phyloP scores from a whole-genome alignment of 2,329 filamentous ascomycete genomes.

The Coleophoma cylindrospora region DNA sequence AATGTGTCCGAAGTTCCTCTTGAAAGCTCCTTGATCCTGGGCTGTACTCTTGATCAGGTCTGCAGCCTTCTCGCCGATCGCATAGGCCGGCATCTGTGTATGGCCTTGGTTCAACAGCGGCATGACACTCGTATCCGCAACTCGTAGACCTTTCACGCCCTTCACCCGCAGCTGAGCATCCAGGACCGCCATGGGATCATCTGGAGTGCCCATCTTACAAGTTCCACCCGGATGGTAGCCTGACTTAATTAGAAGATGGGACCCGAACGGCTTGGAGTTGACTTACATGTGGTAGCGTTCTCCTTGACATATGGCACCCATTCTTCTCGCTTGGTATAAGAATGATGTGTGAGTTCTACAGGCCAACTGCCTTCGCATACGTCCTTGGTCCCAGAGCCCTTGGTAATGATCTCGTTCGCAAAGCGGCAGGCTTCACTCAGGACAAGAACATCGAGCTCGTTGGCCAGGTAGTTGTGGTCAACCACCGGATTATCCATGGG shows the following conservation, averaged over 20 bases:
- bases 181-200: constrained; percentile 35
- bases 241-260: constrained; percentile 10
- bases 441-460: constrained; percentile 54
- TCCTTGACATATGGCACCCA: constrained; percentile 53
- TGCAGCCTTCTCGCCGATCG: constrained; percentile 48
- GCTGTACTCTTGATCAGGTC: constrained; percentile 41
- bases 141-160: constrained; percentile 18
- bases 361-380: constrained; percentile 59
- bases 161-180: constrained; percentile 17
- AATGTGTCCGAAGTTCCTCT: not conserved
- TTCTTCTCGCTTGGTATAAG: constrained; percentile 46
- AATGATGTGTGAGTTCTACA: constrained; percentile 42
- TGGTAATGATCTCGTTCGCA: constrained; percentile 54
- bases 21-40: not conserved
- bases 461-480: constrained; percentile 52
- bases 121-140: constrained; percentile 23
- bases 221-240: constrained; percentile 54
- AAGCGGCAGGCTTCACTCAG: constrained; percentile 52
- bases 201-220: constrained; percentile 46
- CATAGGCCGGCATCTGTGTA: constrained; percentile 54
- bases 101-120: constrained; percentile 40
- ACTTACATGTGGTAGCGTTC: constrained; percentile 55
- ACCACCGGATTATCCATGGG: constrained; percentile 47
- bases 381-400: constrained; percentile 51
- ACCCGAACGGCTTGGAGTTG: not conserved